These are phyloP conservation scores for Colletotrichum zoysiae DNA, from an alignment of 2,329 filamentous ascomycete species.

Conservation along the genomic window DNA sequence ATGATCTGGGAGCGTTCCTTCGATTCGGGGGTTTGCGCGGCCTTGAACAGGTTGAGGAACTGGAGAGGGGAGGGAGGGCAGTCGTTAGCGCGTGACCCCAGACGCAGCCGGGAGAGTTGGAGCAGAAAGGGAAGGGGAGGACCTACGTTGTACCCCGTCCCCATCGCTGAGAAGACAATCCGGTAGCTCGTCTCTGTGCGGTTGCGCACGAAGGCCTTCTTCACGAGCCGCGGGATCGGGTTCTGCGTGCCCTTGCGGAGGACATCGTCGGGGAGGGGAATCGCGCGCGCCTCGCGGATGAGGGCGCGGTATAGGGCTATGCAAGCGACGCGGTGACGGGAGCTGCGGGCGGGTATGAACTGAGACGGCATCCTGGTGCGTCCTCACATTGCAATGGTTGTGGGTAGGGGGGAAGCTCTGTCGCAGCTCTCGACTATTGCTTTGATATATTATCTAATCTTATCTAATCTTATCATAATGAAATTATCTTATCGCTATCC, in stretches of 20 bases:
- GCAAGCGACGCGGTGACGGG: conserved; percentile 68
- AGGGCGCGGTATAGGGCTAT: conserved; percentile 81
- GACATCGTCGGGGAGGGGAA: conserved; percentile 64
- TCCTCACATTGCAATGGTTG: conserved; percentile 14
- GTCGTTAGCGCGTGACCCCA: background rate
- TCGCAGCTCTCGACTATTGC: conserved; percentile 5
- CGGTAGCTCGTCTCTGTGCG: conserved; percentile 67
- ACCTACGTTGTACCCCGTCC: conserved; percentile 75
- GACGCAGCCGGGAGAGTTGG: no score
- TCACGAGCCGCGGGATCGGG: conserved; percentile 69
- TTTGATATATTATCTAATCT: background rate
- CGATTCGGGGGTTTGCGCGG: conserved; percentile 53
- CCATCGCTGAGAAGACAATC: conserved; percentile 72
- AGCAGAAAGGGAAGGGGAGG: no score
- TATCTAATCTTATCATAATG: conserved; percentile 12
- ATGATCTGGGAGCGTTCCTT: conserved; percentile 58
- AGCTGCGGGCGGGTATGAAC: conserved; percentile 62
- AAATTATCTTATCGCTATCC: background rate
- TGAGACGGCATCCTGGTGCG: conserved; percentile 25
- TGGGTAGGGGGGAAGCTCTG: background rate
- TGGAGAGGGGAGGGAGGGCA: conserved; percentile 40
- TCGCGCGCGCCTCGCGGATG: conserved; percentile 66
- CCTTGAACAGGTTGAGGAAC: conserved; percentile 58
- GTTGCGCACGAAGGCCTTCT: conserved; percentile 73
- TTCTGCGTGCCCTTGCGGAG: conserved; percentile 51